Evolutionary conservation across 352 stramenopile genomes (phyloP).

Genomic region (Globisporangium nodosum): DNA sequence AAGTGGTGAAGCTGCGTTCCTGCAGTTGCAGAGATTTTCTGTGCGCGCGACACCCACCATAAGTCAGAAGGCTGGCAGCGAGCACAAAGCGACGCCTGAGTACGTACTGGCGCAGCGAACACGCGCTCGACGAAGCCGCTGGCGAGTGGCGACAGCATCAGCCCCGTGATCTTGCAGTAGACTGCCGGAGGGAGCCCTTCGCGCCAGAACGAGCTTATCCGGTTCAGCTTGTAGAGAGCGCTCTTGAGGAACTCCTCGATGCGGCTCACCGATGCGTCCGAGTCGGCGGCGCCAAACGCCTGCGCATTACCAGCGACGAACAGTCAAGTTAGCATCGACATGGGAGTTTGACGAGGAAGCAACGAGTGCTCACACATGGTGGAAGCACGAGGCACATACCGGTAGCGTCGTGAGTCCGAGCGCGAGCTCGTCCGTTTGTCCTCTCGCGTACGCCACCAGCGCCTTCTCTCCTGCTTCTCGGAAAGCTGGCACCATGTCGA

Average conservation of each 20-base stretch:
- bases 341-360: no score
- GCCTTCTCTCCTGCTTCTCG: conserved; percentile 51
- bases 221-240: conserved; percentile 59
- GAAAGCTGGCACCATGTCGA: conserved; percentile 72
- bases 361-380: background rate
- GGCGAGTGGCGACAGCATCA: conserved; percentile 52
- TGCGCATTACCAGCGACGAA: conserved; percentile 3
- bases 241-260: conserved; percentile 58
- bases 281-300: conserved; percentile 37
- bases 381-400: conserved; percentile 19
- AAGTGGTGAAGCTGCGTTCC: conserved; percentile 39
- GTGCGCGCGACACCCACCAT: background rate
- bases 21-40: conserved; percentile 48
- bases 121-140: conserved; percentile 47
- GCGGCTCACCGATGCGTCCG: conserved; percentile 22
- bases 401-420: conserved; percentile 29
- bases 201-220: conserved; percentile 50
- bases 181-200: conserved; percentile 46
- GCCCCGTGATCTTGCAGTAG: conserved; percentile 49
- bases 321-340: background rate
- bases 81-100: background rate
- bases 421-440: conserved; percentile 40
- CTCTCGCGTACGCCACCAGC: conserved; percentile 38
- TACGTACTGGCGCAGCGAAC: conserved; percentile 37
- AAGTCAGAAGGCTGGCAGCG: background rate